Percentiles rank a stretch among this genome's conserved stretches.
phyloP scores from a whole-genome alignment of 306 rosid species.

The Dicorynia guianensis region DNA sequence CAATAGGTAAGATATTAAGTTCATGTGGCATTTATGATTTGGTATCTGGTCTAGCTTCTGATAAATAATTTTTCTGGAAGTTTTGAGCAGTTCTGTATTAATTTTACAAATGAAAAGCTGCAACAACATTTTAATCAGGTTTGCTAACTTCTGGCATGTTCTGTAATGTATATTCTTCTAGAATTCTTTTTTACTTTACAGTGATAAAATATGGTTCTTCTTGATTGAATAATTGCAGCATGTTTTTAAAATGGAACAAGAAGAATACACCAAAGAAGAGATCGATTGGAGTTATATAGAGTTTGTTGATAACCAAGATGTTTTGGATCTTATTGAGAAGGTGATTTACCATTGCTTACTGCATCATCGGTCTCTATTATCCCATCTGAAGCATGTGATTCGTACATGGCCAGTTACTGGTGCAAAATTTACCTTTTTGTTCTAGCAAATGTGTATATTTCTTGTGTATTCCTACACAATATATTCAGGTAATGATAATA shows the following conservation, averaged over 20 bases:
- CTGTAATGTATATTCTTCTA: neutral
- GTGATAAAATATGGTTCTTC: constrained; percentile 8
- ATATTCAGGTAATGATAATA: constrained; percentile 19
- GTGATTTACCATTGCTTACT: constrained; percentile 36
- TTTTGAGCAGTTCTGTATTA: constrained; percentile 82
- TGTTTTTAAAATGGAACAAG: constrained; percentile 68
- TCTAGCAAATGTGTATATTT: neutral
- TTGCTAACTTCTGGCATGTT: constrained; percentile 24
- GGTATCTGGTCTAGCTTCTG: constrained; percentile 28
- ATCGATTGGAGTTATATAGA: too few species aligned
- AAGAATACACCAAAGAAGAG: too few species aligned
- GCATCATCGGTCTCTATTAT: neutral
- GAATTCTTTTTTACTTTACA: neutral
- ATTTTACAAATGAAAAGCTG: constrained; percentile 76
- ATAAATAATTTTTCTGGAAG: constrained; percentile 40
- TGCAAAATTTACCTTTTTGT: neutral
- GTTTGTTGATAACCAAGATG: too few species aligned
- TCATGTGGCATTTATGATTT: constrained; percentile 18
- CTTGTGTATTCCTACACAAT: neutral
- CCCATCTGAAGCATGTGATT: neutral
- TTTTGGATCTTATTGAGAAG: constrained; percentile 76
- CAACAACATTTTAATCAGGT: constrained; percentile 86
- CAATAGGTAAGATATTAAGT: constrained; percentile 58
- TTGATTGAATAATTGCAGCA: constrained; percentile 55
- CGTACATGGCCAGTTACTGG: neutral